Base-by-base conservation (phyloP, 371 early-diverging fungal species). In the Saksenaea vasiformis region DNA sequence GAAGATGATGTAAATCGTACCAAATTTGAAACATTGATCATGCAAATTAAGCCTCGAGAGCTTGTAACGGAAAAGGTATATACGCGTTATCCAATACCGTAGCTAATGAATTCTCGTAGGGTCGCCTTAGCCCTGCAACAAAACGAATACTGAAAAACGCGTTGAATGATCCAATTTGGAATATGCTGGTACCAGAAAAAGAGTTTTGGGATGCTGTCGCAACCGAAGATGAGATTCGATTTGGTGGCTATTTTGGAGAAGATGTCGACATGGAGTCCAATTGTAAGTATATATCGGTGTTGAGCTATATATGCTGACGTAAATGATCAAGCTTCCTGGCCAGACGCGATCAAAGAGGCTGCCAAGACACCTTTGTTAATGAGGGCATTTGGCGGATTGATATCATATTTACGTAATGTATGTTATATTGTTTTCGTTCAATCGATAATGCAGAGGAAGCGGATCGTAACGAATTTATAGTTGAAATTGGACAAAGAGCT, bases 41-140 rank as follows among this genome's bases (percentile, higher is more conserved):
- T 93, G 66, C 99, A 99, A 74, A 75, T 95, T 36, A 91, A 91
- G 65, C 98, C 98, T 9, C 82, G 85, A 22, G 98, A 99, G 72
- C 74, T 98, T 11, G 87, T 99, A 0, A 84, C 88, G 0, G 95
- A 93, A 67, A 94, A 92, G 66, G 73, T 73, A 74, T 17, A 37
- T 54, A 37, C 1, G 15, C 56, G 44, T n/a, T 35, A 51, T 17
- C 27, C n/a, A 22, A 19, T 1, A n/a, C 10, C n/a, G n/a, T 44
- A 15, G 17, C 2, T 62, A 10, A n/a, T 62, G 51, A 2, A 24
- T 37, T 63, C 34, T 4, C 22, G n/a, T 60, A 73, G 80, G 90
- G 90, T 35, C 70, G 74, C 3, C 64, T 95, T 14, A 89, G 89
- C 56, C 71, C 73, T 26, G 71, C 76, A 15, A 91, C 95, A 2